A percentile compares a stretch with the other conserved stretches of the same genome.
These are phyloP conservation scores for Castanospermum australe DNA, from an alignment of 306 rosid genomes.

Conservation along the genomic window DNA sequence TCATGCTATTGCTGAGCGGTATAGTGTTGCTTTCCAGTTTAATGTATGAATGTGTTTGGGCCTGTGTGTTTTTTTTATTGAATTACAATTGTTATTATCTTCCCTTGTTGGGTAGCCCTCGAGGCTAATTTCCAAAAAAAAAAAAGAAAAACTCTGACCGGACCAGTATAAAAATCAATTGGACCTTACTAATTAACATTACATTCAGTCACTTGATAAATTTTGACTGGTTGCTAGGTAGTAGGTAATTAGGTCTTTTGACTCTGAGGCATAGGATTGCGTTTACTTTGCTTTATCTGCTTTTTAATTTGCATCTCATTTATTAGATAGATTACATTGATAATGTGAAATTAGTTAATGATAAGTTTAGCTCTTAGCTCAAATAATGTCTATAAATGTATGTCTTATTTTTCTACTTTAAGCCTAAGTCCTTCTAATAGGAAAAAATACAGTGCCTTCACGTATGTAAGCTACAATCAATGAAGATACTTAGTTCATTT, in stretches of 20 bases:
- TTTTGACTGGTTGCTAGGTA: neutral
- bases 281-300: too few species aligned
- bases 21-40: neutral
- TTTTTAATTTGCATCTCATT: neutral
- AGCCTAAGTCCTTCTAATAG: neutral
- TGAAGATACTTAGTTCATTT: constrained; percentile 13
- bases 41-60: neutral
- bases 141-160: neutral
- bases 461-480: neutral
- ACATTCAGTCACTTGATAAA: neutral
- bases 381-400: neutral
- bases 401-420: neutral
- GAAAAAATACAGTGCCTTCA: neutral
- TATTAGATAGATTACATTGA: neutral
- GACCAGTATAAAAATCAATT: neutral
- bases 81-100: neutral
- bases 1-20: constrained; percentile 76
- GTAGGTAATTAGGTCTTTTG: neutral
- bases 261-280: neutral
- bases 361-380: neutral
- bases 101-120: neutral
- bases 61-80: neutral
- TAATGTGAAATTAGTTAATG: neutral
- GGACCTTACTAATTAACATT: neutral
- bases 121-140: neutral